Base-by-base conservation (phyloP, 2,329 filamentous ascomycete genomes). In the Aspergillus glaucus region DNA sequence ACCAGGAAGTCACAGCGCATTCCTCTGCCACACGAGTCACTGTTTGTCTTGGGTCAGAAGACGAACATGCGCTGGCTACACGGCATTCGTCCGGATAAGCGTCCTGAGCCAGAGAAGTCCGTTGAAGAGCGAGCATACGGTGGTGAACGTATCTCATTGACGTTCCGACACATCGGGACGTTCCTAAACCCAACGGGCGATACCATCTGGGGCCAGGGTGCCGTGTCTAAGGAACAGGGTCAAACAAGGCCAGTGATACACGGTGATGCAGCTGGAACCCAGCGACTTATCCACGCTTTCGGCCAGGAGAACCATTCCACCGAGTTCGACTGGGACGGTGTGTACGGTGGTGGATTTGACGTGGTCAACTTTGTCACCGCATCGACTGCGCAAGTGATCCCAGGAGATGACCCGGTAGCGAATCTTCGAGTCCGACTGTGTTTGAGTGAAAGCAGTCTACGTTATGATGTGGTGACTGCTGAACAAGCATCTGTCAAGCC, bases 41-140 rank as follows among this genome's bases (percentile, higher is more conserved):
- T 96, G 55, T 90, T 91, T 62, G 79, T 86, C 43, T 85, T 97
- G 67, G 91, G 91, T 3, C 75, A 89, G 15, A 66, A 75, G 36
- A 95, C 90, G 1, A 98, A 98, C 63, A 82, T 79, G 70, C 79
- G 82, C 57, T 97, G 91, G 88, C 78, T 96, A 9, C 93, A 98
- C 70, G 84, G 84, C n/a, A 96, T 98, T 64, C 84, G 86, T 44
- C 82, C 87, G 40, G 93, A 98, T 69, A 94, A 91, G 65, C 82
- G 93, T 22, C 73, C 79, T 0, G 69, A 75, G 1, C 70, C 74
- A 1, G 86, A 91, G 55, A 91, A 92, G 66, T 77, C 79, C 0
- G 57, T 74, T 0, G 79, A 80, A 5, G 92, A 97, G 65, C 78
- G 83, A 37, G 86, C 87, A 0, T 89, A 81, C 60, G 75, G 74